Percentiles rank a stretch among this genome's conserved stretches.
These are phyloP conservation scores for Diaporthe humulicola DNA, from an alignment of 2,329 filamentous ascomycete genomes.

Conservation along the genomic window DNA sequence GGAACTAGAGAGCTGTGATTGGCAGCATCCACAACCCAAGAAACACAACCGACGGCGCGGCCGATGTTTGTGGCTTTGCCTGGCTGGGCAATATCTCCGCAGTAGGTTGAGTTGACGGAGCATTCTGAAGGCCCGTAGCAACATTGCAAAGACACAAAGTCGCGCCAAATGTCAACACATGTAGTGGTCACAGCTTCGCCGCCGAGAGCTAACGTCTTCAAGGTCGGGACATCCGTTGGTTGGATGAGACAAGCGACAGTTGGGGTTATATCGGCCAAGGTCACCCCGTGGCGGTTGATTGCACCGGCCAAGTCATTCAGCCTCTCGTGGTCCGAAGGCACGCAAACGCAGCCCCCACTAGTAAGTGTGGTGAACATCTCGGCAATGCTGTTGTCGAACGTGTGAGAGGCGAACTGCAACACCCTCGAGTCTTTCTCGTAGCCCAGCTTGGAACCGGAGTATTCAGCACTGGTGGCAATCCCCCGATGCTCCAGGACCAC, in stretches of 20 bases:
- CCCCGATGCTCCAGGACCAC: conserved; percentile 56
- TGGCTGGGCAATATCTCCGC: conserved; percentile 33
- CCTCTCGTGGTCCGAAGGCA: conserved; percentile 46
- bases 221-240: conserved; percentile 38
- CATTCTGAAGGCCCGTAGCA: conserved; percentile 42
- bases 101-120: conserved; percentile 24
- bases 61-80: conserved; percentile 40
- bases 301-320: conserved; percentile 51
- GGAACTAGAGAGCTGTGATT: conserved; percentile 41
- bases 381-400: conserved; percentile 68
- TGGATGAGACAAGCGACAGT: conserved; percentile 43
- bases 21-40: conserved; percentile 47
- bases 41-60: conserved; percentile 35
- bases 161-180: conserved; percentile 38
- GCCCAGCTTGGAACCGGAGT: conserved; percentile 57
- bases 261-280: conserved; percentile 44
- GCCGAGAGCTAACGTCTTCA: conserved; percentile 40
- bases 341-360: conserved; percentile 28
- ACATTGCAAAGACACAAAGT: conserved; percentile 36
- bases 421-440: conserved; percentile 57
- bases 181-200: conserved; percentile 42
- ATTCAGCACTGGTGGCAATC: conserved; percentile 60
- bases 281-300: conserved; percentile 39
- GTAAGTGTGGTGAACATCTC: conserved; percentile 66
- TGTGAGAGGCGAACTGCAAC: conserved; percentile 65